A percentile compares a stretch with the other conserved stretches of the same genome.
These are phyloP conservation scores for Rhodotorula toruloides DNA, from an alignment of 768 basidiomycete genomes.

Conservation along the genomic window DNA sequence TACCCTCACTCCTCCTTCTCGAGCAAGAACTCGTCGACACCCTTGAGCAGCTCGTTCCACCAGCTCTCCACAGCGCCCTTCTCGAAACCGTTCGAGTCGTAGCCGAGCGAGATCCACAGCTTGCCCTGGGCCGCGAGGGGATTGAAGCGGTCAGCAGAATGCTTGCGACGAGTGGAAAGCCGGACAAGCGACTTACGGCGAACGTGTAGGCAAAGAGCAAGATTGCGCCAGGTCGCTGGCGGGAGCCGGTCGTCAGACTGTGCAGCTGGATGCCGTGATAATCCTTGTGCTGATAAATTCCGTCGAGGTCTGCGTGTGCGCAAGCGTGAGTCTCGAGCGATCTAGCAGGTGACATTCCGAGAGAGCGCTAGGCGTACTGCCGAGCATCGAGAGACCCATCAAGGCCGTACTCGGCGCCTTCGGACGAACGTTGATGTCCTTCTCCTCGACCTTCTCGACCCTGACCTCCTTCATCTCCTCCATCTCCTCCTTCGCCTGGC, in stretches of 20 bases:
- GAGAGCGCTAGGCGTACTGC: conserved; percentile 47
- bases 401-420: conserved; percentile 58
- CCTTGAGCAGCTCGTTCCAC: conserved; percentile 59
- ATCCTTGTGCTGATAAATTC: conserved; percentile 64
- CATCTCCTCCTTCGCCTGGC: background rate
- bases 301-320: conserved; percentile 56
- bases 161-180: background rate
- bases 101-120: conserved; percentile 73
- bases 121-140: conserved; percentile 55
- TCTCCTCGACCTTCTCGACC: background rate
- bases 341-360: background rate
- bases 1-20: too few relatives aligned
- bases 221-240: conserved; percentile 73
- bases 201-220: conserved; percentile 63
- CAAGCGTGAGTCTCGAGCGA: too few relatives aligned
- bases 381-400: conserved; percentile 74
- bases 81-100: conserved; percentile 71
- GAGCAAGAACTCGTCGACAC: conserved; percentile 59
- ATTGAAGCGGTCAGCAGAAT: background rate
- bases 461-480: background rate
- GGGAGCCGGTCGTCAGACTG: conserved; percentile 68
- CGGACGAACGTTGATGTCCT: background rate
- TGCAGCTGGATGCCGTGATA: conserved; percentile 61
- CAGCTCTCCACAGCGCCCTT: conserved; percentile 59
- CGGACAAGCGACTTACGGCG: conserved; percentile 8